A percentile compares a stretch with the other conserved stretches of the same genome.
These are phyloP conservation scores for Petunia secreta DNA, from an alignment of 257 asterid genomes.

Conservation along the genomic window DNA sequence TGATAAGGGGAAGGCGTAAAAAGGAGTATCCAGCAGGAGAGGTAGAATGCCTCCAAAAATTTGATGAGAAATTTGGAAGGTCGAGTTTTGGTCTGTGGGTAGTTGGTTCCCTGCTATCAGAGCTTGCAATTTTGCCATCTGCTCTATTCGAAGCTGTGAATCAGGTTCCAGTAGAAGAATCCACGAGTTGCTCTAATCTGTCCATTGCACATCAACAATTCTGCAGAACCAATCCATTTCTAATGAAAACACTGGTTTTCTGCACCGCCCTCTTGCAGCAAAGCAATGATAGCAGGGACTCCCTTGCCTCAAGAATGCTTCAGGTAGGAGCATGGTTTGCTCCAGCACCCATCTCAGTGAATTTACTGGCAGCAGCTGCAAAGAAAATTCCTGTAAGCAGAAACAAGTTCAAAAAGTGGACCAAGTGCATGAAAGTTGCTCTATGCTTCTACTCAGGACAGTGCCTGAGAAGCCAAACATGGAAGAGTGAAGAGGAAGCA, in stretches of 20 bases:
- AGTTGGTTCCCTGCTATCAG: constrained; percentile 69
- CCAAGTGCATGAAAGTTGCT: constrained; percentile 49
- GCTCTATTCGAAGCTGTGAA: constrained; percentile 67
- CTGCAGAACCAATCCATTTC: constrained; percentile 57
- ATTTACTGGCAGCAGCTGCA: constrained; percentile 69
- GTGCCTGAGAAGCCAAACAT: constrained; percentile 51
- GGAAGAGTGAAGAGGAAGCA: constrained; percentile 79
- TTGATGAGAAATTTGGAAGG: constrained; percentile 65
- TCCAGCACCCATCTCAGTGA: constrained; percentile 66
- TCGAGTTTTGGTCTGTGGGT: constrained; percentile 73
- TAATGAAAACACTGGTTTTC: constrained; percentile 58
- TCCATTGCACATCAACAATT: constrained; percentile 58
- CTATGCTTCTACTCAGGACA: constrained; percentile 52
- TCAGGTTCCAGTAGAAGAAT: constrained; percentile 51
- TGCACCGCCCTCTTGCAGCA: constrained; percentile 52
- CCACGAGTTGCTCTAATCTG: constrained; percentile 33
- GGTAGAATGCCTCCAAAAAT: constrained; percentile 56
- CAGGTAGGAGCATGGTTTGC: constrained; percentile 84
- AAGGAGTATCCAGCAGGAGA: constrained; percentile 61
- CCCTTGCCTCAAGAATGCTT: constrained; percentile 65
- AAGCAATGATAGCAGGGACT: constrained; percentile 43
- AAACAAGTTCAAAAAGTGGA: constrained; percentile 59
- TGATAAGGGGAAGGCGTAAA: constrained; percentile 66
- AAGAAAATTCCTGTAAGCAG: constrained; percentile 48
- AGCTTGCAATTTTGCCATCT: constrained; percentile 64